Conservation (phyloP, 306 rosid species). For the Trifolium fragiferum region DNA sequence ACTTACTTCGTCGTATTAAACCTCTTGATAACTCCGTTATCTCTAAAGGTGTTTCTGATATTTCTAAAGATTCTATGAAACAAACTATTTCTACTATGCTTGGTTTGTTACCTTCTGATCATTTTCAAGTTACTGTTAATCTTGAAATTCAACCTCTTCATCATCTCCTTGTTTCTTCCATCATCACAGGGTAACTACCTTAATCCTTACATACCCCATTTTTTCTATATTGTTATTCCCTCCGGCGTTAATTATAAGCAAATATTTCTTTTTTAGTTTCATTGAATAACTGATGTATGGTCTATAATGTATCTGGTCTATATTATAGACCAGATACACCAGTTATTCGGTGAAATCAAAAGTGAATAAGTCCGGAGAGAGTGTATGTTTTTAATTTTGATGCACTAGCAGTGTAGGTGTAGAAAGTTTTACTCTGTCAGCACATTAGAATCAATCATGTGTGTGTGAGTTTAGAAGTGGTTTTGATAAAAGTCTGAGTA, state of each 20-base stretch:
- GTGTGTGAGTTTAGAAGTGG: background rate
- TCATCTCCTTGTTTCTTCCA: constrained; percentile 81
- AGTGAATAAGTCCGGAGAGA: too few relatives aligned
- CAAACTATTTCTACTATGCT: constrained; percentile 96
- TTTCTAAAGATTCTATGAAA: constrained; percentile 89
- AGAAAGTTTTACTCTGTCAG: too few relatives aligned
- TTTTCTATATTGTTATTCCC: background rate
- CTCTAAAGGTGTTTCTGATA: constrained; percentile 80
- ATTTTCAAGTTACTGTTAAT: constrained; percentile 73
- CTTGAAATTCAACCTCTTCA: constrained; percentile 70
- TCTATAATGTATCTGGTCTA: too few relatives aligned
- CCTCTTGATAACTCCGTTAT: constrained; percentile 84
- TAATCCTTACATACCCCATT: background rate
- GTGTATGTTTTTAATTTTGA: background rate
- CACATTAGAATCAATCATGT: background rate
- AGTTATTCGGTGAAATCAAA: too few relatives aligned
- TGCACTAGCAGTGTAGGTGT: background rate
- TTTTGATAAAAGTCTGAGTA: too few relatives aligned
- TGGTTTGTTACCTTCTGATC: constrained; percentile 90
- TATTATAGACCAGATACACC: too few relatives aligned
- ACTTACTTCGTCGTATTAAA: constrained; percentile 80
- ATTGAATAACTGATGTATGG: too few relatives aligned
- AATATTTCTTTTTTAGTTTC: too few relatives aligned
- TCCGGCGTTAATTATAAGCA: too few relatives aligned
- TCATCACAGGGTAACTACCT: constrained; percentile 75